phyloP scores from a whole-genome alignment of 345 rosid genomes.

The Citrus hindsii region DNA sequence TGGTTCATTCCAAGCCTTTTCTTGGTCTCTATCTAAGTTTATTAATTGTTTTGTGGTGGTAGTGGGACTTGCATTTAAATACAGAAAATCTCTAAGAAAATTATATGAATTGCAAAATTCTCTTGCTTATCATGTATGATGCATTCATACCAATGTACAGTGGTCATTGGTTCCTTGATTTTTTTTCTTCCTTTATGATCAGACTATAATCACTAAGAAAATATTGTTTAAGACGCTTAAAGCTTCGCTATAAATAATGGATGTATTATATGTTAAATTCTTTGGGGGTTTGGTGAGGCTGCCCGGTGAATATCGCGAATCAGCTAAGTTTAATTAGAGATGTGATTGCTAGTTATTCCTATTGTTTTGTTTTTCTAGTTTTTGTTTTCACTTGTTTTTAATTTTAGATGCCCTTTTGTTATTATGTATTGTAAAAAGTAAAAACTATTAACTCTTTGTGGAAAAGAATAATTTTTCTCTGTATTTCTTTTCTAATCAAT shows the following conservation, averaged over 20 bases:
- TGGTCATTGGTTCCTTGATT: neutral
- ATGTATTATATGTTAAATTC: neutral
- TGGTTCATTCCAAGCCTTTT: neutral
- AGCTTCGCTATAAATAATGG: neutral
- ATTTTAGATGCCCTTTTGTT: neutral
- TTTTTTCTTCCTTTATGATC: neutral
- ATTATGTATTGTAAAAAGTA: neutral
- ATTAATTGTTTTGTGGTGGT: neutral
- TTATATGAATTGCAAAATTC: neutral
- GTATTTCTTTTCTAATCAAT: too few relatives aligned
- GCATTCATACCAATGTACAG: neutral
- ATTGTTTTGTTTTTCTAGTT: too few relatives aligned
- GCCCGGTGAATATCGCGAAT: neutral
- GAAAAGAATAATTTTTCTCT: too few relatives aligned
- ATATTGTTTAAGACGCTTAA: neutral
- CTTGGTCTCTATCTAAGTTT: neutral
- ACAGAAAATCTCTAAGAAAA: neutral
- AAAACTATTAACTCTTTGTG: neutral
- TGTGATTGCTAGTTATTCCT: neutral
- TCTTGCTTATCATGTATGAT: neutral
- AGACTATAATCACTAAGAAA: neutral
- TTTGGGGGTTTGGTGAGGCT: conserved; percentile 1
- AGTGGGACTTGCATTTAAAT: neutral
- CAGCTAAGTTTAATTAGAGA: neutral
- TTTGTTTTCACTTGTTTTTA: neutral